Conservation (phyloP, 2,329 filamentous ascomycete genomes). For the Nannizziopsis arthrosporioides region DNA sequence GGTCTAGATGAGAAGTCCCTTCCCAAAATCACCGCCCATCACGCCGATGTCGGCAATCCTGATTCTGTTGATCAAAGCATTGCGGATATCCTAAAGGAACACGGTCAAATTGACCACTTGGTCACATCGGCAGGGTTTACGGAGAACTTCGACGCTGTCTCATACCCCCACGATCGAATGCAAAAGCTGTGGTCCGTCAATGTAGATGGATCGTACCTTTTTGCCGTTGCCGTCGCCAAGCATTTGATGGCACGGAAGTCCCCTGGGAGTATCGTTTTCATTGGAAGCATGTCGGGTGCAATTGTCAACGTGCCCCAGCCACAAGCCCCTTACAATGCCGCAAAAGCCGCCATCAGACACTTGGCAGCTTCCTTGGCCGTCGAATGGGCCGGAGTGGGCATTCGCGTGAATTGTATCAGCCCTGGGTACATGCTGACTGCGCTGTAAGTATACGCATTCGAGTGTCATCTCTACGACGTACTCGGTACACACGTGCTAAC, state of each 20-base stretch:
- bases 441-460: slow-evolving; percentile 49
- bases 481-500: neutral
- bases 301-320: slow-evolving; percentile 95
- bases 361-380: slow-evolving; percentile 78
- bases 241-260: slow-evolving; percentile 75
- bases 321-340: slow-evolving; percentile 83
- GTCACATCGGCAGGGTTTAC: slow-evolving; percentile 96
- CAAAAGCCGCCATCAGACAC: slow-evolving; percentile 86
- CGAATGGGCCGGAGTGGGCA: slow-evolving; percentile 80
- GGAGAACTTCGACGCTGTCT: slow-evolving; percentile 85
- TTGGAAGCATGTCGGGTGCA: slow-evolving; percentile 85
- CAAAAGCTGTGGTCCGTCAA: slow-evolving; percentile 92
- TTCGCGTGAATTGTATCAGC: slow-evolving; percentile 89
- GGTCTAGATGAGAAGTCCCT: slow-evolving; percentile 54
- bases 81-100: slow-evolving; percentile 54
- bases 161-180: slow-evolving; percentile 81
- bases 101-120: slow-evolving; percentile 78
- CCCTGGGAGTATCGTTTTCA: slow-evolving; percentile 79
- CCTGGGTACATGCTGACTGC: slow-evolving; percentile 96
- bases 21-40: slow-evolving; percentile 81
- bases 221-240: slow-evolving; percentile 70
- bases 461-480: slow-evolving; percentile 12
- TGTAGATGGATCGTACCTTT: slow-evolving; percentile 84
- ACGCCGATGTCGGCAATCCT: slow-evolving; percentile 71
- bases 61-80: slow-evolving; percentile 66